These are phyloP conservation scores for Zymoseptoria pseudotritici DNA, from an alignment of 2,329 filamentous ascomycete genomes.

Conservation along the genomic window DNA sequence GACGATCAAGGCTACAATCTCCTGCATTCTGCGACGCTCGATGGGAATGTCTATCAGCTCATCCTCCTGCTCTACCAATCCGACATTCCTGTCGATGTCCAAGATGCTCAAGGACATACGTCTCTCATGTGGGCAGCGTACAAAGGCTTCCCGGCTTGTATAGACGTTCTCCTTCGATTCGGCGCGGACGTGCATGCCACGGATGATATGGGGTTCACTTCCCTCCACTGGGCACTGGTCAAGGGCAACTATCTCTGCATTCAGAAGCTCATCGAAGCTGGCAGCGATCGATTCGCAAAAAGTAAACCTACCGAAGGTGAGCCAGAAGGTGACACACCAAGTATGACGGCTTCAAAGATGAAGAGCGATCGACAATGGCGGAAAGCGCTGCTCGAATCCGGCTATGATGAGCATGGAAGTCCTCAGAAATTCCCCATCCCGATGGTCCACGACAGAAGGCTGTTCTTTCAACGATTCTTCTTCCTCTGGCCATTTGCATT, in stretches of 20 bases:
- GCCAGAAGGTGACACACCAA: constrained; percentile 76
- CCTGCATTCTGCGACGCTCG: constrained; percentile 91
- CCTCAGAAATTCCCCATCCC: constrained; percentile 66
- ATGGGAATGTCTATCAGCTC: constrained; percentile 87
- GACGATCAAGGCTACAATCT: constrained; percentile 98
- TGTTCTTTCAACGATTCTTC: constrained; percentile 75
- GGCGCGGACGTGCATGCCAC: constrained; percentile 85
- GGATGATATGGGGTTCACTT: constrained; percentile 89
- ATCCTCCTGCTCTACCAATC: constrained; percentile 80
- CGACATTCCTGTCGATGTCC: constrained; percentile 85
- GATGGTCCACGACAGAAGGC: constrained; percentile 67
- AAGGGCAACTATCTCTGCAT: constrained; percentile 86
- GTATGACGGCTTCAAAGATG: constrained; percentile 79
- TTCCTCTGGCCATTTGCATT: constrained; percentile 83
- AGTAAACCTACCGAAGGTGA: constrained; percentile 46
- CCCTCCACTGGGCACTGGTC: constrained; percentile 92
- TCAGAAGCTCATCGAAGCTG: constrained; percentile 91
- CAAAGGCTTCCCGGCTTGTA: constrained; percentile 87
- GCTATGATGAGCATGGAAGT: constrained; percentile 73
- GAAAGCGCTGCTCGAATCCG: constrained; percentile 72
- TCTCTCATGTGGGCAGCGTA: constrained; percentile 98
- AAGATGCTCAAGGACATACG: constrained; percentile 85
- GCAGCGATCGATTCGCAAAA: constrained; percentile 83
- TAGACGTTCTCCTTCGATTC: constrained; percentile 89
- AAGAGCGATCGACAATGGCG: constrained; percentile 78